Evolutionary conservation across 1,284 basidiomycete species (phyloP).

Genomic region (Ustanciosporium gigantosporum): DNA sequence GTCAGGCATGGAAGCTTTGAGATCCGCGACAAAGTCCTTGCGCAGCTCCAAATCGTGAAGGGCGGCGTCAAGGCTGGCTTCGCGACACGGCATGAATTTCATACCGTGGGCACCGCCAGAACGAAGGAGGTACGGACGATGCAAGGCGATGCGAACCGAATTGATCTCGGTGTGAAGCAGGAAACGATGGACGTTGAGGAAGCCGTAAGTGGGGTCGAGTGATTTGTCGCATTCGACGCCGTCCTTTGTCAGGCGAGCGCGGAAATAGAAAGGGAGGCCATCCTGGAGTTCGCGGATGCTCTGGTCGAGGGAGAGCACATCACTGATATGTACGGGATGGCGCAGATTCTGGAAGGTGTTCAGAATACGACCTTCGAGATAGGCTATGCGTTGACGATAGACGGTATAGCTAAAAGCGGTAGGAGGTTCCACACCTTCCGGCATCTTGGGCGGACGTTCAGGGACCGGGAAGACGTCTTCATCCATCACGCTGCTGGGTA

Average conservation of each 20-base stretch:
- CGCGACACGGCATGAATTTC: conserved; percentile 38
- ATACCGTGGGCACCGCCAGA: conserved; percentile 28
- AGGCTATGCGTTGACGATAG: conserved; percentile 38
- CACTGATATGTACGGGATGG: conserved; percentile 35
- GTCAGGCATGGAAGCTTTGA: conserved; percentile 9
- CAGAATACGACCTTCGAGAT: conserved; percentile 31
- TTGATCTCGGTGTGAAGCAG: conserved; percentile 51
- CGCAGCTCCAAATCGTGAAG: conserved; percentile 49
- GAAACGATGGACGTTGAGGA: conserved; percentile 49
- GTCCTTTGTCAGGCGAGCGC: conserved; percentile 14
- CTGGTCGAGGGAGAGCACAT: conserved; percentile 43
- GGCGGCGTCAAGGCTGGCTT: conserved; percentile 47
- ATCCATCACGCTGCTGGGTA: conserved; percentile 35
- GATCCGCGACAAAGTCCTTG: conserved; percentile 25
- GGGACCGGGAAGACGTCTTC: conserved; percentile 38
- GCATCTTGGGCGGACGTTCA: conserved; percentile 24
- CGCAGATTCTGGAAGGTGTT: conserved; percentile 36
- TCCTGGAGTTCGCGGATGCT: conserved; percentile 32
- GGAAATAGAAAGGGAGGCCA: conserved; percentile 50
- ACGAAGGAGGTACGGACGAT: conserved; percentile 51
- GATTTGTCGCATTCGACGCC: conserved; percentile 37
- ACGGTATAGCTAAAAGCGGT: conserved; percentile 36
- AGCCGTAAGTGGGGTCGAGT: conserved; percentile 44
- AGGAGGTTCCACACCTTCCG: conserved; percentile 34
- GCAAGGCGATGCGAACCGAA: conserved; percentile 42